Evolutionary conservation across 768 basidiomycete species (phyloP).

Genomic region (Macrolepiota dolichaula): DNA sequence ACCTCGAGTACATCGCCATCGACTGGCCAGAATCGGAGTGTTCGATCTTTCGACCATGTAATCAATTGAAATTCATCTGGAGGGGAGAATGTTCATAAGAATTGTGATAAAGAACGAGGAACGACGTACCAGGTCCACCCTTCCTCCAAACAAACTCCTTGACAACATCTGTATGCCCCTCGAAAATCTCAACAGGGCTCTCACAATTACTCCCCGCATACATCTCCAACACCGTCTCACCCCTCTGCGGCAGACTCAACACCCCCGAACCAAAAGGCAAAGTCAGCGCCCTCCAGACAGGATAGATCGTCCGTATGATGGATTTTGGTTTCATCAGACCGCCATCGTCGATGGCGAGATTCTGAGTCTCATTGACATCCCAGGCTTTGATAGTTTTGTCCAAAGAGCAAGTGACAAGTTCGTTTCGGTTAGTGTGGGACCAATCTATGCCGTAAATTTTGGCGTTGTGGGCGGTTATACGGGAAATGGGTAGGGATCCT

Average conservation of each 20-base stretch:
- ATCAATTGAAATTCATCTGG: slow-evolving; percentile 57
- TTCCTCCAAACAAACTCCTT: slow-evolving; percentile 98
- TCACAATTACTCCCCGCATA: slow-evolving; percentile 46
- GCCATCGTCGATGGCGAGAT: slow-evolving; percentile 34
- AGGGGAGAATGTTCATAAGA: not conserved
- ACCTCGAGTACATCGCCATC: slow-evolving; percentile 69
- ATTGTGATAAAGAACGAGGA: not conserved
- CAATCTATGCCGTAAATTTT: slow-evolving; percentile 99
- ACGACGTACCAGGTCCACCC: slow-evolving; percentile 46
- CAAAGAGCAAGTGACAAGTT: slow-evolving; percentile 91
- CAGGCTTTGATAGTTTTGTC: slow-evolving; percentile 93
- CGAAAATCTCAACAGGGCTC: slow-evolving; percentile 68
- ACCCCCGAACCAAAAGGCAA: slow-evolving; percentile 91
- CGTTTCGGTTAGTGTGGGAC: slow-evolving; percentile 70
- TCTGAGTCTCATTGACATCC: slow-evolving; percentile 43
- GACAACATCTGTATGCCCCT: slow-evolving; percentile 90
- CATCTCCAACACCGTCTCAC: slow-evolving; percentile 82
- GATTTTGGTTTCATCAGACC: slow-evolving; percentile 35
- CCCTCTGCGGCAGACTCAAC: slow-evolving; percentile 84
- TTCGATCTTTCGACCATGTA: slow-evolving; percentile 84
- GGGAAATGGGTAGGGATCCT: slow-evolving; percentile 78
- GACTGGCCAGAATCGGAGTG: slow-evolving; percentile 88
- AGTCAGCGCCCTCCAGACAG: slow-evolving; percentile 92
- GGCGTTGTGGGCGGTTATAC: slow-evolving; percentile 77
- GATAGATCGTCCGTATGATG: slow-evolving; percentile 73